These are phyloP conservation scores for Botrytis hyacinthi DNA, from an alignment of 2,329 filamentous ascomycete species.

Conservation along the genomic window DNA sequence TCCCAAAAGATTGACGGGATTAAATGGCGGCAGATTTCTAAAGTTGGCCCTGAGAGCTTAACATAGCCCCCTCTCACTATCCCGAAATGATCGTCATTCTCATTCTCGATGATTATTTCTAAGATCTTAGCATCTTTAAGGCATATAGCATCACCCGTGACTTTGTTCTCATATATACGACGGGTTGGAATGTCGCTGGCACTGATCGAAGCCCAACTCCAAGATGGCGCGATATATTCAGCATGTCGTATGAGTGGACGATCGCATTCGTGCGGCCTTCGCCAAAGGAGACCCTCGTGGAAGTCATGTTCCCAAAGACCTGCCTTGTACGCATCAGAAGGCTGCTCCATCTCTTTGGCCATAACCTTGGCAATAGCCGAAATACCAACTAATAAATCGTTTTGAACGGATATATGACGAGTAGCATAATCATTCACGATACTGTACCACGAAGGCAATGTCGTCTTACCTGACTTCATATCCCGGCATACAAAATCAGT, in stretches of 20 bases:
- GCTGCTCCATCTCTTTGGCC: rapidly evolving
- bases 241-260: background rate
- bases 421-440: background rate
- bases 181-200: background rate
- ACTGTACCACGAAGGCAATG: rapidly evolving
- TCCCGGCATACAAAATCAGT: rapidly evolving
- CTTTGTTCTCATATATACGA: too few species aligned
- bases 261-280: rapidly evolving
- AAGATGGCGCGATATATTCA: background rate
- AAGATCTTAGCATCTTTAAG: background rate
- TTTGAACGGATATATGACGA: background rate
- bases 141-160: too few species aligned
- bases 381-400: background rate
- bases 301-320: background rate
- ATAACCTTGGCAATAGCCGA: background rate
- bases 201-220: background rate
- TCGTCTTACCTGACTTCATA: background rate
- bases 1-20: rapidly evolving
- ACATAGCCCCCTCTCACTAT: rapidly evolving
- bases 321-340: background rate
- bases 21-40: rapidly evolving
- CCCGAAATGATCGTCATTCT: background rate
- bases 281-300: background rate
- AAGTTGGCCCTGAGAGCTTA: background rate
- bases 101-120: rapidly evolving